Conservation (phyloP, 2,329 filamentous ascomycete species). For the Ramularia endophylla region DNA sequence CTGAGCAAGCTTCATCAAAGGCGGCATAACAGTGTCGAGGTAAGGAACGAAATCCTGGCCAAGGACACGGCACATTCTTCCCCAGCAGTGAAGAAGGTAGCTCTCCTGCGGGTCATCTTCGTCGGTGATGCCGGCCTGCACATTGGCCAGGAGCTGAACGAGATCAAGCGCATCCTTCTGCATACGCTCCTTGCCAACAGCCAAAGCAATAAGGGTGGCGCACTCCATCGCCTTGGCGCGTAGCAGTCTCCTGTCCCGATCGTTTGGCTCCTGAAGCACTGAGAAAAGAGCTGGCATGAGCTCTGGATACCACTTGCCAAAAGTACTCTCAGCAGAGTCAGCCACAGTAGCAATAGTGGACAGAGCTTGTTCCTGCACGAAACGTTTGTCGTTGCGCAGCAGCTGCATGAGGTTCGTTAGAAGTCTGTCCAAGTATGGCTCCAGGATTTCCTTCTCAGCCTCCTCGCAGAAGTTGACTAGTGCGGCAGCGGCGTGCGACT, state of each 20-base stretch:
- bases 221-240: conserved; percentile 99
- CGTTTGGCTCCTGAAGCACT: conserved; percentile 81
- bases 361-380: conserved; percentile 94
- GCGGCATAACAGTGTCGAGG: conserved; percentile 88
- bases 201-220: conserved; percentile 88
- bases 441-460: conserved; percentile 83
- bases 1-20: conserved; percentile 80
- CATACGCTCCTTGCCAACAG: conserved; percentile 89
- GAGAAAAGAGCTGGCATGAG: conserved; percentile 93
- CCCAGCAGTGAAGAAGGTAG: conserved; percentile 98
- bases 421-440: conserved; percentile 87
- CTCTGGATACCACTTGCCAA: conserved; percentile 90
- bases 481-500: conserved; percentile 95
- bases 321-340: conserved; percentile 94
- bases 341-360: conserved; percentile 98
- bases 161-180: conserved; percentile 80
- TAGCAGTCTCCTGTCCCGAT: conserved; percentile 85
- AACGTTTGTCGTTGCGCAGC: conserved; percentile 85
- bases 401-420: conserved; percentile 80
- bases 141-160: conserved; percentile 78
- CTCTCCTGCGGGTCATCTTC: conserved; percentile 93
- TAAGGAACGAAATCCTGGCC: conserved; percentile 88
- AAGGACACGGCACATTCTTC: conserved; percentile 94
- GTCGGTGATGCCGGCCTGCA: conserved; percentile 82
- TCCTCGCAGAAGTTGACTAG: conserved; percentile 99